Base-by-base conservation (phyloP, 75 land plant species). In the Chamaecyparis obtusa region DNA sequence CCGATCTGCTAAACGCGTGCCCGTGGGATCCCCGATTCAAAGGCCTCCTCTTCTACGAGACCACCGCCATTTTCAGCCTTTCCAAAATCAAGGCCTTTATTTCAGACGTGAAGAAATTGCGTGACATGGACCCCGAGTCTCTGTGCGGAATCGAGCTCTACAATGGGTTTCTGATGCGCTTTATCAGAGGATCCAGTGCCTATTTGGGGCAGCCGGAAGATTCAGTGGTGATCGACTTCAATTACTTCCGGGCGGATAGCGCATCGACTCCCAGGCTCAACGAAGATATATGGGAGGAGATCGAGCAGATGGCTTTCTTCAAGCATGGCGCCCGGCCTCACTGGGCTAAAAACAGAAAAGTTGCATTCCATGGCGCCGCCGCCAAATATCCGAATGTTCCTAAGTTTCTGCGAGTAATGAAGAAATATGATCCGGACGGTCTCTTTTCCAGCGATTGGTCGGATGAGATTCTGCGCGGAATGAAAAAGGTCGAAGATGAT, bases 271-370 rank as follows among this genome's bases (percentile, higher is more conserved):
- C 97, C 1, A 87, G 94, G 85, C 88, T 94, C 16, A 89, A 91
- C 75, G 87, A 93, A 84, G 96, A 95, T 77, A 90, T 93, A 5
- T 87, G 86, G 93, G 97, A 95, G 86, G 97, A 95, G 86, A 88
- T 94, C 33, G 97, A 95, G 83, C 97, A 95, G 86, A 92, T 95
- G 90, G 93, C 93, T 0, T 88, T 93, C 69, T 92, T 92, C 89
- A 95, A 94, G 87, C 89, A 93, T 37, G 87, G 87, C 14, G 97
- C 93, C 0, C 85, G n/a, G 71, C 96, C 97, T 33, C 96, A 94
- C 86, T 95, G 94, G 94, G 97, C 89, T 24, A 94, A 95, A 90
- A 95, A 95, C 85, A 85, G 97, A 69, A 89, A 88, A 24, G 36
- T 88, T 8, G 96, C 93, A 0, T 95, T 95, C 84, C 41, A 84